Conservation (phyloP, 345 rosid species). For the Dipteronia dyeriana region DNA sequence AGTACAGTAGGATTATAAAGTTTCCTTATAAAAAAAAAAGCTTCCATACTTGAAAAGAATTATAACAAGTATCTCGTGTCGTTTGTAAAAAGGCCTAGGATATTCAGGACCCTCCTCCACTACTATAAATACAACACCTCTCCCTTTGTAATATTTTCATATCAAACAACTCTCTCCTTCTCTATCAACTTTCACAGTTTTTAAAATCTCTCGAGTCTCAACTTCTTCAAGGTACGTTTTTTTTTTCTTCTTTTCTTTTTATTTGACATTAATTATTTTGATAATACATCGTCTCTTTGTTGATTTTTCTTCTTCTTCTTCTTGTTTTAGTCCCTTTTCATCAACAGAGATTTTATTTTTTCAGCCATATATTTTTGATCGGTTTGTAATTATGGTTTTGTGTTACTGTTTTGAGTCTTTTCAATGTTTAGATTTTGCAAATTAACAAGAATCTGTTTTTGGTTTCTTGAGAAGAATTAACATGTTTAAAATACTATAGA, state of each 20-base stretch:
- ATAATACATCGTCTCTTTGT: not conserved
- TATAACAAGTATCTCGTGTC: not conserved
- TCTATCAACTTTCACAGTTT: not conserved
- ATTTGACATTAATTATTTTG: not conserved
- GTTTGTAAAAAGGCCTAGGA: not conserved
- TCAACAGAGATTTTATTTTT: no score
- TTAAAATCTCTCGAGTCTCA: not conserved
- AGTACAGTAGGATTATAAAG: not conserved
- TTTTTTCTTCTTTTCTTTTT: not conserved
- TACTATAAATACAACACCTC: not conserved
- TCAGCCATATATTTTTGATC: not conserved
- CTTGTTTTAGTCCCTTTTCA: no score
- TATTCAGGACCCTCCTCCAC: not conserved
- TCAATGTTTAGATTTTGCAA: not conserved
- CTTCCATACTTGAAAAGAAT: not conserved
- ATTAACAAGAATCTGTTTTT: not conserved
- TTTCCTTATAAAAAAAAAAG: not conserved
- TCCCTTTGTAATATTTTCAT: not conserved
- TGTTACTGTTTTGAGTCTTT: not conserved
- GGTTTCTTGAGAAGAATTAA: not conserved
- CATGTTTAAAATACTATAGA: not conserved
- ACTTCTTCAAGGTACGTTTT: constrained; percentile 4
- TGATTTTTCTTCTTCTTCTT: not conserved
- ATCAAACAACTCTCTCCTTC: not conserved
- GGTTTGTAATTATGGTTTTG: not conserved